Evolutionary conservation across 805 yeast species (phyloP), one percentile per base, ranked within the genome.

Genomic region (Tanozyma kutaoensis): DNA sequence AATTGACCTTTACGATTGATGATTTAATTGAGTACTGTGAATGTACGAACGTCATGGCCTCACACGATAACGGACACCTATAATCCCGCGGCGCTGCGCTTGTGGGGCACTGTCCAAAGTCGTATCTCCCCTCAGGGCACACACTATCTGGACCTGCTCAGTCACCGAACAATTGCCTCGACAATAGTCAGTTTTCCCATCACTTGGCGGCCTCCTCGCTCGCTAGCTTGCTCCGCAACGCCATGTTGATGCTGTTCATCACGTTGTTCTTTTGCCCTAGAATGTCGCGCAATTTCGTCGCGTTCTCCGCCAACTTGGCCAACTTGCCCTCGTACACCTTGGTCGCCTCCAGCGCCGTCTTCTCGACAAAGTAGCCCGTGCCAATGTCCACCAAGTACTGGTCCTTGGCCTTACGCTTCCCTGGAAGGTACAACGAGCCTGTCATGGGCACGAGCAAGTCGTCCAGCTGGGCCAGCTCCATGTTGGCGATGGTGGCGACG

Each of bases 341-440:
- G 34, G 69, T 58, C 2, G 95, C 77, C 25, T 79, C 84, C 6
- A 57, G 55, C 0, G 71, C 69, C 26, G 51, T 51, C 52, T 91
- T 91, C 46, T 84, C 95, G 12, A 85, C 86, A 46, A 69, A 91
- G 48, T 91, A 91, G 3, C 97, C 97, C 0, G 98, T 91, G 20
- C 98, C 98, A 15, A 91, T 76, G 46, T 91, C 98, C 8, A 91
- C 95, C 47, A 91, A 60, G 42, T 77, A 91, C 32, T 66, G 72
- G 33, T 75, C 66, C 27, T 66, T 66, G 31, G 77, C 71, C 24
- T 63, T 60, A 27, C 81, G 65, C 28, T 60, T 68, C 2, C 97
- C 98, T 4, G 95, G 94, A 15, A 91, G 77, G 39, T 91, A 91
- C 22, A 91, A 57, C 0, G 95, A 82, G 12, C 85, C 65, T 0